Conservation (phyloP, 2,329 filamentous ascomycete genomes). For the Phoma sp. region DNA sequence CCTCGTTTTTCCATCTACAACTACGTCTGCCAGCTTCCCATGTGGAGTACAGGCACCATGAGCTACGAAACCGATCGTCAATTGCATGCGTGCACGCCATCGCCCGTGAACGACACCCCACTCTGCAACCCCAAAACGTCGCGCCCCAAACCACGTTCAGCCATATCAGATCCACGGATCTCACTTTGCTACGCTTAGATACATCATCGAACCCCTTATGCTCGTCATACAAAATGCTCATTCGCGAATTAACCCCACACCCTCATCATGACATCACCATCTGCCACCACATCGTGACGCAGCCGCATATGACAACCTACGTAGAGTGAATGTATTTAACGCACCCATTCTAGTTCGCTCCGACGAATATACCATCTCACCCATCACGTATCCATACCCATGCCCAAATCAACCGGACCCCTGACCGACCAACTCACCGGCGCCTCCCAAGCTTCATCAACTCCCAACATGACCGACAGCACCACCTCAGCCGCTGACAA, state of each 20-base stretch:
- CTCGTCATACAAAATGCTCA: constrained; percentile 17
- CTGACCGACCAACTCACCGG: constrained; percentile 28
- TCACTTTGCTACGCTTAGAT: constrained; percentile 10
- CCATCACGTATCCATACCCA: background rate
- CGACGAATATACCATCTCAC: background rate
- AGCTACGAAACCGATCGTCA: background rate
- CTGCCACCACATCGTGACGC: constrained; percentile 11
- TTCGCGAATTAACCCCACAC: constrained; percentile 1
- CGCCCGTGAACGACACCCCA: background rate
- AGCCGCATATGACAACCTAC: constrained; percentile 2
- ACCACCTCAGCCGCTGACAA: constrained; percentile 35
- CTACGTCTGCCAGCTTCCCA: background rate
- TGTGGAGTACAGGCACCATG: constrained; percentile 5
- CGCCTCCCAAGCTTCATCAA: constrained; percentile 17
- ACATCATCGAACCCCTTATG: constrained; percentile 14
- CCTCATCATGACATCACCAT: constrained; percentile 26
- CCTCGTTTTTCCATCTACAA: background rate
- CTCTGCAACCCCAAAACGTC: background rate
- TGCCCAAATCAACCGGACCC: constrained; percentile 35
- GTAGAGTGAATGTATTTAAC: constrained; percentile 4
- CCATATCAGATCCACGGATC: constrained; percentile 12
- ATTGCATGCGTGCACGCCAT: background rate
- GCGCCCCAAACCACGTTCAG: constrained; percentile 5
- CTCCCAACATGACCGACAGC: constrained; percentile 28
- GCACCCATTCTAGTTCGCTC: too few species aligned